These are phyloP conservation scores for Malbranchea zuffiana DNA, from an alignment of 2,329 filamentous ascomycete species.

Conservation along the genomic window DNA sequence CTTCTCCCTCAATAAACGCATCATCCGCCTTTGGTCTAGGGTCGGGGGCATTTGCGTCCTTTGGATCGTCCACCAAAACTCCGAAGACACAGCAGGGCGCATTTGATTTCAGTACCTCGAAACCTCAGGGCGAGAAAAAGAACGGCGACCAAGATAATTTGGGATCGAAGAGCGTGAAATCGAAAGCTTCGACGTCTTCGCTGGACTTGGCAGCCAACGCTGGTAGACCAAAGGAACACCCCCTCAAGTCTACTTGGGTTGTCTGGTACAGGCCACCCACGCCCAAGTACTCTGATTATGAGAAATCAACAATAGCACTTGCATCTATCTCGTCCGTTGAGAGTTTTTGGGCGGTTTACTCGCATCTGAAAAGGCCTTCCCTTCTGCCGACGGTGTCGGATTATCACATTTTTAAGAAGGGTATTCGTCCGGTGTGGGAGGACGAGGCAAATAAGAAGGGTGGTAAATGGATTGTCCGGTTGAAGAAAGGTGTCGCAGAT, in stretches of 20 bases:
- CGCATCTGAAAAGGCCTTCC: conserved; percentile 81
- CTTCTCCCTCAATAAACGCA: conserved; percentile 65
- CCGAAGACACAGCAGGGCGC: conserved; percentile 72
- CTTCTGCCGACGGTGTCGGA: conserved; percentile 82
- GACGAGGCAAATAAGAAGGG: conserved; percentile 93
- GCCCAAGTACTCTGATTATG: conserved; percentile 95
- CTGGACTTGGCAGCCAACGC: conserved; percentile 23
- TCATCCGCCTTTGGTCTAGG: conserved; percentile 88
- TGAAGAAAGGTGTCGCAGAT: conserved; percentile 96
- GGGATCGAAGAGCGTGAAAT: conserved; percentile 22
- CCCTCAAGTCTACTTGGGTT: conserved; percentile 79
- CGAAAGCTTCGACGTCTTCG: conserved; percentile 33
- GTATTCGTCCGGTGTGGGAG: conserved; percentile 95
- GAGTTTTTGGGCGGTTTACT: conserved; percentile 83
- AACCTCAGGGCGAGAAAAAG: conserved; percentile 53
- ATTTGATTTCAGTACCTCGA: conserved; percentile 59
- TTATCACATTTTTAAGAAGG: conserved; percentile 96
- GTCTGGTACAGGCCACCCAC: conserved; percentile 97
- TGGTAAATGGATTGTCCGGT: conserved; percentile 91
- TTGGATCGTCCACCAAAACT: conserved; percentile 69
- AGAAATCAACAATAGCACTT: conserved; percentile 85
- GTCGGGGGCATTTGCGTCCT: conserved; percentile 93
- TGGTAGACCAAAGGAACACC: conserved; percentile 37
- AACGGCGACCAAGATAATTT: conserved; percentile 31
- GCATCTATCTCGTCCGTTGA: conserved; percentile 72